A percentile compares a stretch with the other conserved stretches of the same genome.
These are phyloP conservation scores for Leishmania gerbilli DNA, from an alignment of 208 protist genomes.

Conservation along the genomic window DNA sequence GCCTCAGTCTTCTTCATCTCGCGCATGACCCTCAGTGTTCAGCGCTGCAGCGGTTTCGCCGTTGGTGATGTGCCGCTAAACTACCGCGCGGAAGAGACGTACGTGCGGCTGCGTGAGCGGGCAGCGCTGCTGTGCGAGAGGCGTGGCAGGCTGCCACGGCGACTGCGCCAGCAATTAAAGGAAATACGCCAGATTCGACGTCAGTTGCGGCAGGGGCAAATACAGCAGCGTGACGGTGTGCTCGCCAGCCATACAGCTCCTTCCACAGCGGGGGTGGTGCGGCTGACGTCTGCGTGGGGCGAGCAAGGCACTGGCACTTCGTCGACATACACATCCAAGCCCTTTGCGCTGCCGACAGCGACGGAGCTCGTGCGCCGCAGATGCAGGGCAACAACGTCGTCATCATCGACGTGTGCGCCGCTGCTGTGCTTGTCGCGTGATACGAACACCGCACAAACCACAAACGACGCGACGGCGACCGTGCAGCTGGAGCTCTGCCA, in stretches of 20 bases:
- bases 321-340: not conserved
- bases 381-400: not conserved
- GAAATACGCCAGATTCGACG: constrained; percentile 22
- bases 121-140: constrained; percentile 9
- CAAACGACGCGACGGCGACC: not conserved
- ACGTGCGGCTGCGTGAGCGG: constrained; percentile 16
- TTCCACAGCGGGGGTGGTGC: constrained; percentile 3
- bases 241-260: not conserved
- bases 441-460: not conserved
- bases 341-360: constrained; percentile 8
- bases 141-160: constrained; percentile 11
- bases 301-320: not conserved
- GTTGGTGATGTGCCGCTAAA: constrained; percentile 14
- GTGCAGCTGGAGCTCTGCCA: constrained; percentile 9
- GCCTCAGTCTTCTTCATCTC: constrained; percentile 11
- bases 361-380: not conserved
- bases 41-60: constrained; percentile 20
- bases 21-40: constrained; percentile 1
- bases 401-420: not conserved
- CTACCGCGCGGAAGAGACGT: constrained; percentile 17
- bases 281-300: not conserved
- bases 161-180: constrained; percentile 24
- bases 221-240: not conserved
- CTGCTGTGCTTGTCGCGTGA: not conserved
- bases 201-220: constrained; percentile 6